A percentile compares a stretch with the other conserved stretches of the same genome.
phyloP scores from a whole-genome alignment of 2,329 filamentous ascomycete genomes.

The Phaeosphaeriaceae sp. region DNA sequence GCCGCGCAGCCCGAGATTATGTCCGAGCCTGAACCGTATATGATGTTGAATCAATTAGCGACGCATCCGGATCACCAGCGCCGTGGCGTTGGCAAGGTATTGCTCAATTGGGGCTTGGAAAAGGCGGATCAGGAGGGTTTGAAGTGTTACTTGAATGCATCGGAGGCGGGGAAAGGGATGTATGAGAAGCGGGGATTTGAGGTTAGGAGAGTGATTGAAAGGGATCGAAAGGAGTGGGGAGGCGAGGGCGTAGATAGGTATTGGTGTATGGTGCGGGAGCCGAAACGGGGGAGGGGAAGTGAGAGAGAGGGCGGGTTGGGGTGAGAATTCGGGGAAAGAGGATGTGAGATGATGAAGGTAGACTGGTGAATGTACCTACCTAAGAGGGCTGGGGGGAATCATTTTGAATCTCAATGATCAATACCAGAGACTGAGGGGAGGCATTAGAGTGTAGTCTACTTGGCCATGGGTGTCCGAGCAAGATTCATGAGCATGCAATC shows the following conservation, averaged over 20 bases:
- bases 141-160: slow-evolving; percentile 51
- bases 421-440: too few species aligned
- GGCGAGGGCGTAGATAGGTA: slow-evolving; percentile 43
- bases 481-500: too few species aligned
- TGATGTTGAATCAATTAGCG: slow-evolving; percentile 39
- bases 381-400: too few species aligned
- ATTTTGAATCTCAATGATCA: too few species aligned
- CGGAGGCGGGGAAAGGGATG: slow-evolving; percentile 45
- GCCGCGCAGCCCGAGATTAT: slow-evolving; percentile 35
- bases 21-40: slow-evolving; percentile 23
- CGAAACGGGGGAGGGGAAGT: neutral
- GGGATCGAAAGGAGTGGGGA: slow-evolving; percentile 38
- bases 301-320: neutral
- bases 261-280: slow-evolving; percentile 30
- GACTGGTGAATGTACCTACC: too few species aligned
- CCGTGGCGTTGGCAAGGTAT: slow-evolving; percentile 48
- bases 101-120: slow-evolving; percentile 50
- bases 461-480: too few species aligned
- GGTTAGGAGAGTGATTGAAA: slow-evolving; percentile 23
- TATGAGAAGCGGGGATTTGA: slow-evolving; percentile 48
- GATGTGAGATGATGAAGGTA: neutral
- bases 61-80: slow-evolving; percentile 52
- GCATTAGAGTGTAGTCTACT: too few species aligned
- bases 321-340: neutral
- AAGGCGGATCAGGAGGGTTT: slow-evolving; percentile 51